Conservation (phyloP, 2,329 filamentous ascomycete species). For the Diaporthe longicolla region DNA sequence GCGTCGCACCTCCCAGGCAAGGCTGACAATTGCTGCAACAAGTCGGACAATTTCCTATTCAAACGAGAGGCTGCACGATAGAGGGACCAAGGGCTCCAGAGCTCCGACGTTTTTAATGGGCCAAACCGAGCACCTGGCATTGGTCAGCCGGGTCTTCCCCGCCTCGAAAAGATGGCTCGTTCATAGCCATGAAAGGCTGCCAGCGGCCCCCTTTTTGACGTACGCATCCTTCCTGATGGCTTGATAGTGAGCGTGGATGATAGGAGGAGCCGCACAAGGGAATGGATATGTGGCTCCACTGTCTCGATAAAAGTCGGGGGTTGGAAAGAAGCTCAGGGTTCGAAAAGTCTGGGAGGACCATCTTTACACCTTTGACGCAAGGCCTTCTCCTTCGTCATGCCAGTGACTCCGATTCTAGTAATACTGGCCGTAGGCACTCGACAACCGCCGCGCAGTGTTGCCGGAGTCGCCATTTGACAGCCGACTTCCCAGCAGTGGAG, state of each 20-base stretch:
- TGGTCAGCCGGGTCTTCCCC: slow-evolving; percentile 7
- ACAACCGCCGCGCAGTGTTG: not conserved
- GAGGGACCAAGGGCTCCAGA: not conserved
- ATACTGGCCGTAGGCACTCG: not conserved
- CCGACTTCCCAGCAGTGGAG: slow-evolving; percentile 14
- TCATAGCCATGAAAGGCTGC: not conserved
- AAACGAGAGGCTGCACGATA: not conserved
- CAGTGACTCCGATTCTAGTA: not conserved
- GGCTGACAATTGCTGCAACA: slow-evolving; percentile 27
- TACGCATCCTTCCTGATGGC: not conserved
- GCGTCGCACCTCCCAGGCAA: slow-evolving; percentile 18
- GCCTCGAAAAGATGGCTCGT: not conserved
- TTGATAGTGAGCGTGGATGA: not conserved
- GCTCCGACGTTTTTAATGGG: not conserved
- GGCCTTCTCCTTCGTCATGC: not conserved
- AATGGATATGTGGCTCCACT: slow-evolving; percentile 15
- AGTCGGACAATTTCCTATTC: slow-evolving; percentile 22
- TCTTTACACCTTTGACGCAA: not conserved
- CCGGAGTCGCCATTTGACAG: slow-evolving; percentile 10
- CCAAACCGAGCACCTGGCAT: slow-evolving; percentile 16
- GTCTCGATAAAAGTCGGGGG: not conserved
- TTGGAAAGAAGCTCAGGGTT: not conserved
- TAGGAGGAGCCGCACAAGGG: slow-evolving; percentile 10
- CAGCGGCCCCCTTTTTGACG: not conserved
- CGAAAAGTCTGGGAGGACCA: not conserved